These are phyloP conservation scores for Penicillium sp. DNA, from an alignment of 2,329 filamentous ascomycete species.

Conservation along the genomic window DNA sequence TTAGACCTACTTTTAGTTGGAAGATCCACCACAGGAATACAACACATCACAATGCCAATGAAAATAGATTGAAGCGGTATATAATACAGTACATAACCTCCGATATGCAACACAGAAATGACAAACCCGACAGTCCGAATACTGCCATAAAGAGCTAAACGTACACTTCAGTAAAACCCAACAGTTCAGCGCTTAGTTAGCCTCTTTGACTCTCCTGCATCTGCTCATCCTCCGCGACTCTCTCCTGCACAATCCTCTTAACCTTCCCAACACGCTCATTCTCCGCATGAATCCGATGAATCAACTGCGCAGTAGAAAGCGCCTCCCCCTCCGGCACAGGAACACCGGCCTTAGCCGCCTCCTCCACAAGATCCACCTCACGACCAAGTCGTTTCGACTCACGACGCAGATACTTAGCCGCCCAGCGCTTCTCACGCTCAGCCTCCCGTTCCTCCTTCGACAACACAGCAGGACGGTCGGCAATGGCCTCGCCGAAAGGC, in stretches of 20 bases:
- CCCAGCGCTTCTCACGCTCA: slow-evolving; percentile 28
- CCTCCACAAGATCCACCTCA: slow-evolving; percentile 13
- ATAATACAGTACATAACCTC: slow-evolving; percentile 24
- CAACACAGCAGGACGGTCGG: slow-evolving; percentile 36
- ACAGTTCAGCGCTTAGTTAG: neutral
- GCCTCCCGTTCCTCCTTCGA: slow-evolving; percentile 34
- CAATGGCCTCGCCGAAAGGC: slow-evolving; percentile 37
- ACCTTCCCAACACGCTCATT: slow-evolving; percentile 22
- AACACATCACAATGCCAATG: neutral
- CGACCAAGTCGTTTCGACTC: slow-evolving; percentile 24
- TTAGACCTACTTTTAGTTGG: neutral
- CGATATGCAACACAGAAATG: slow-evolving; percentile 13
- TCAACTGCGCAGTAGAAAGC: slow-evolving; percentile 22
- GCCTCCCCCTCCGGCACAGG: slow-evolving; percentile 1
- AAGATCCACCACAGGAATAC: neutral
- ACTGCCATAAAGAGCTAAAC: neutral
- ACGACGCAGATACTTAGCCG: slow-evolving; percentile 30
- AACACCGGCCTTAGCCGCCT: slow-evolving; percentile 25
- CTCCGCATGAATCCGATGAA: slow-evolving; percentile 22
- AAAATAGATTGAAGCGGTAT: slow-evolving; percentile 17
- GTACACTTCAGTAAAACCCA: neutral
- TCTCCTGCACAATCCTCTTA: slow-evolving; percentile 26
- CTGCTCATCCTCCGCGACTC: slow-evolving; percentile 7
- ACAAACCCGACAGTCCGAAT: neutral
- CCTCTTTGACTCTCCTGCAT: neutral